Evolutionary conservation across 2,329 filamentous ascomycete genomes (phyloP).

Genomic region (Intubia oerlemansii): DNA sequence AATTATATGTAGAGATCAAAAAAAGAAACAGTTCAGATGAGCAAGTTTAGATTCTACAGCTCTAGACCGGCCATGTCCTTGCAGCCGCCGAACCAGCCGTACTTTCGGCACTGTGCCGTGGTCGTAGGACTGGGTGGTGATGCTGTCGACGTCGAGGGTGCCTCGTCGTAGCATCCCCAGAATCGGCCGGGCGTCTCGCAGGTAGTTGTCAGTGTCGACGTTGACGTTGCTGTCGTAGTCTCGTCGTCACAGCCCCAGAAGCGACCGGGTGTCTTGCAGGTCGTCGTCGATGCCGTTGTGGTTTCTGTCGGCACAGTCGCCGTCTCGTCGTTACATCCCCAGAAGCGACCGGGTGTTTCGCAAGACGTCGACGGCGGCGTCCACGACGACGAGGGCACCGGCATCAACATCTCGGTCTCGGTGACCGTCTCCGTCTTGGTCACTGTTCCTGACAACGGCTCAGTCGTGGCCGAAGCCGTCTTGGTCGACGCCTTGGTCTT

Average conservation of each 20-base stretch:
- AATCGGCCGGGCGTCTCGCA: constrained; percentile 8
- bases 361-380: constrained; percentile 10
- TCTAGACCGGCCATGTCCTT: constrained; percentile 14
- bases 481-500: too few relatives aligned
- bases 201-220: constrained; percentile 12
- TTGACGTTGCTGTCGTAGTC: constrained; percentile 14
- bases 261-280: constrained; percentile 41
- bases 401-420: constrained; percentile 10
- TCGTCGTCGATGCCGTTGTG: constrained; percentile 15
- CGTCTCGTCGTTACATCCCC: constrained; percentile 11
- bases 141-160: neutral
- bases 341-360: constrained; percentile 8
- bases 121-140: constrained; percentile 3
- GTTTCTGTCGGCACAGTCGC: constrained; percentile 13
- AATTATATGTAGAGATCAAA: too few relatives aligned
- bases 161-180: constrained; percentile 9
- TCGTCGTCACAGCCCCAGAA: constrained; percentile 39
- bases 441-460: constrained; percentile 1
- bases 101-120: constrained; percentile 12
- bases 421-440: constrained; percentile 5
- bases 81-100: constrained; percentile 21
- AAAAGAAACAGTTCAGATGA: neutral
- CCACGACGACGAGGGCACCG: constrained; percentile 7
- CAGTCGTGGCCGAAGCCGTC: constrained; percentile 11
- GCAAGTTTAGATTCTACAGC: constrained; percentile 7